Evolutionary conservation across 1,139 yeast genomes (phyloP), one percentile per base, ranked within the genome.

Genomic region (Sporopachydermia cereana): DNA sequence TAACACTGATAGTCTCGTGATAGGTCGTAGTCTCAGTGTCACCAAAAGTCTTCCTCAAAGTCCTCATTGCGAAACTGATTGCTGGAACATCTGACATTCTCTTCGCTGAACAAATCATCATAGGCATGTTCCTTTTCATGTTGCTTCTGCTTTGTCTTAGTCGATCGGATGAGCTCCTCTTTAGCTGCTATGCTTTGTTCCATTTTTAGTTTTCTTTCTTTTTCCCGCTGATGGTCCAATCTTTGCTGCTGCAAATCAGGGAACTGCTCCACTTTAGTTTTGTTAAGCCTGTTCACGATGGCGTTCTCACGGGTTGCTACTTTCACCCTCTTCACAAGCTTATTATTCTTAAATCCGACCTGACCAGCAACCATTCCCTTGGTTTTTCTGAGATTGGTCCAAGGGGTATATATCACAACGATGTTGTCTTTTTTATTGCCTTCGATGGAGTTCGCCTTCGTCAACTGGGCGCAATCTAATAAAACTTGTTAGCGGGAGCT

Each of bases 361-460:
- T 88, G 86, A 3, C 95, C 95, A n/a, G 74, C 75, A 44, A 77
- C 88, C 94, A 84, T 84, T 36, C 76, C 74, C 3, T 82, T 83
- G 47, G 77, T 79, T 51, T 84, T 81, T 44, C 74, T 72, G 47
- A 85, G 66, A 57, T 85, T 85, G 41, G 72, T 71, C 71, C 86
- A 85, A 0, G 93, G 88, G 0, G 95, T 84, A 54, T 79, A 79
- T 45, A 85, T 74, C 16, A 85, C 73, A 1, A 83, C 77, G 47
- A 84, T 68, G 54, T 81, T 80, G 56, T 79, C 77, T 53, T 74
- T 62, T 57, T 85, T 85, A 61, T 79, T 83, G 3, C 85, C 95
- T 55, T 80, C 79, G 44, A 84, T 84, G 16, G 93, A 82, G 57
- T 81, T 81, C 20, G 86, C 84, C 59, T 85, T 84, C 34, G 93